Base-by-base conservation (phyloP, 75 land plant species). In the Gnetum montanum region DNA sequence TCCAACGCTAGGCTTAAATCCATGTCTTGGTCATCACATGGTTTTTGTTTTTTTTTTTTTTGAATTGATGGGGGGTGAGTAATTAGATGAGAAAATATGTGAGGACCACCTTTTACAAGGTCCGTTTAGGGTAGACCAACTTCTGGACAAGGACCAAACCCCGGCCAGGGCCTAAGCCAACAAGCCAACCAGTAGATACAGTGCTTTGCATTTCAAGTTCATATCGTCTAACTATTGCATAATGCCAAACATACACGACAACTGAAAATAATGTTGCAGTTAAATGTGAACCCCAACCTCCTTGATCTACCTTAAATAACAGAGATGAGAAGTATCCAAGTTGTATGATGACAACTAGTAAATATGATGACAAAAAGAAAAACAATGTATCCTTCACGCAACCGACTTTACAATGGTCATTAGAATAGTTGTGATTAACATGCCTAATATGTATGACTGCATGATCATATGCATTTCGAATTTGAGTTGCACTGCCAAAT, bases 101-200 rank as follows among this genome's bases (percentile, higher is more conserved):
- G 64, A 36, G 96, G 94, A 3, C 85, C 86, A 25, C 96, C 96
- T n/a, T 81, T 90, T 2, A 79, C 94, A 43, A 90, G 71, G 43
- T 90, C 96, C 15, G 96, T 76, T 70, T 85, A 90, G 31, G 85
- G 76, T 6, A 90, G 80, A 3, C 96, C 96, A 49, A 90, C 0
- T 90, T 90, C 11, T 90, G 94, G 8, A 85, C 90, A 29, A 90
- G 83, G 5, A 90, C 86, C 19, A 90, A 79, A 2, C 96, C 96
- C 25, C 85, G 81, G 46, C 86, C 82, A 6, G 90, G 83, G 19
- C 90, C 96, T 0, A 90, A 70, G 0, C 78, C 70, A 15, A 90
- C 76, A 7, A 90, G 33, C 90, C 90, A 85, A 54, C 74, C 86
- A 68, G 85, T 61, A 0, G 90, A 79, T 8, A 90, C 86, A 56